These are phyloP conservation scores for Kockovaella imperatae DNA, from an alignment of 768 basidiomycete species.

Conservation along the genomic window DNA sequence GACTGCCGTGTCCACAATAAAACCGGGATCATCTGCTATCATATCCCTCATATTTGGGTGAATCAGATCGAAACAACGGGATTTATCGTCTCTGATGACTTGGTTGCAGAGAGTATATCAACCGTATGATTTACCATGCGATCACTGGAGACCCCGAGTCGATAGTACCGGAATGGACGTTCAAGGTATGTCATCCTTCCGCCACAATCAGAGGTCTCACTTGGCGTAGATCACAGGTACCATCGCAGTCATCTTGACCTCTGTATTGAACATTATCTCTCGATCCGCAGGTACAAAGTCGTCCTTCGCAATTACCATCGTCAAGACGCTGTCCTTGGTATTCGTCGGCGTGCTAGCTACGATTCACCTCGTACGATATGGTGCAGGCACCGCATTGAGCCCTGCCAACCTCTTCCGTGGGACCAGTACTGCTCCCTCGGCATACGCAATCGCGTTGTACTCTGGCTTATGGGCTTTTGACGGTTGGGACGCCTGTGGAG, in stretches of 20 bases:
- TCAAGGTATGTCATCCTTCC: slow-evolving; percentile 50
- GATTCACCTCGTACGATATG: slow-evolving; percentile 47
- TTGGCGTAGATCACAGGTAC: slow-evolving; percentile 57
- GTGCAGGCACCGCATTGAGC: slow-evolving; percentile 21
- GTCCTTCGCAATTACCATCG: slow-evolving; percentile 74
- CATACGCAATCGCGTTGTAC: slow-evolving; percentile 88
- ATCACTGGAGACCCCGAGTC: slow-evolving; percentile 63
- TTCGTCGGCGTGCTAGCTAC: slow-evolving; percentile 71
- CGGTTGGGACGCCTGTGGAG: slow-evolving; percentile 75
- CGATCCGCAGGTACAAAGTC: slow-evolving; percentile 69
- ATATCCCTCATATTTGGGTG: slow-evolving; percentile 60
- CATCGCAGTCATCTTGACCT: slow-evolving; percentile 63
- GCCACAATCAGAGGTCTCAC: background rate
- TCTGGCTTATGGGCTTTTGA: slow-evolving; percentile 91
- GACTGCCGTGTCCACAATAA: slow-evolving; percentile 83
- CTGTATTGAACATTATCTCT: slow-evolving; percentile 68
- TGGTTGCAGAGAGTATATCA: slow-evolving; percentile 64
- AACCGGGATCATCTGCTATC: slow-evolving; percentile 57
- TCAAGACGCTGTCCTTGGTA: slow-evolving; percentile 53
- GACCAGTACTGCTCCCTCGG: slow-evolving; percentile 68
- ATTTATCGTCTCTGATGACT: too few relatives aligned
- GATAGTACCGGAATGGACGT: slow-evolving; percentile 75
- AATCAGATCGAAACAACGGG: slow-evolving; percentile 1
- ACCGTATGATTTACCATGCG: slow-evolving; percentile 74
- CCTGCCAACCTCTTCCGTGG: slow-evolving; percentile 59